Conservation (phyloP, 2,329 filamentous ascomycete genomes). For the Macrophomina phaseolina region DNA sequence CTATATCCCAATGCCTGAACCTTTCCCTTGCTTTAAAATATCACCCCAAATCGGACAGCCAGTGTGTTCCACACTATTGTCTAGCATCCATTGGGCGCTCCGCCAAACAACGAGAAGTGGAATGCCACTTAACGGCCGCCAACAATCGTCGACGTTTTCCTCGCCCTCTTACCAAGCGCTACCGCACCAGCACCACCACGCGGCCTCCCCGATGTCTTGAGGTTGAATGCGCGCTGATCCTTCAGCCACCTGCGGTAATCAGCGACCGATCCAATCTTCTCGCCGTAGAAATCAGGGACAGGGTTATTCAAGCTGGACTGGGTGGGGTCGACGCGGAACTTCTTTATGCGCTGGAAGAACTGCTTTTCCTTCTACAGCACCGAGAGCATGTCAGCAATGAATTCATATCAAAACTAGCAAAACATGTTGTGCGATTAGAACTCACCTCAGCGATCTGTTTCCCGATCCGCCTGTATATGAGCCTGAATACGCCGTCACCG, state of each 20-base stretch:
- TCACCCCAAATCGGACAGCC: background rate
- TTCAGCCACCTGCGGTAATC: slow-evolving; percentile 96
- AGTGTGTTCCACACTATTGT: background rate
- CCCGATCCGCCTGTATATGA: slow-evolving; percentile 73
- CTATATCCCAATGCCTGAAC: background rate
- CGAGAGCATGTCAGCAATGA: background rate
- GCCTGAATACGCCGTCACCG: slow-evolving; percentile 67
- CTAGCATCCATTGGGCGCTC: background rate
- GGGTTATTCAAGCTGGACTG: slow-evolving; percentile 90
- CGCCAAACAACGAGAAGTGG: background rate
- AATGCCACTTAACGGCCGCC: background rate
- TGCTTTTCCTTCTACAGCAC: slow-evolving; percentile 79
- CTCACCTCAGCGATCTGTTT: slow-evolving; percentile 72
- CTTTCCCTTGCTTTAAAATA: background rate
- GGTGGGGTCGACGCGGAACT: slow-evolving; percentile 87
- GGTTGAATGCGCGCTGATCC: slow-evolving; percentile 93
- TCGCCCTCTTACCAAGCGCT: slow-evolving; percentile 14
- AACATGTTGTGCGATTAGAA: slow-evolving; percentile 29
- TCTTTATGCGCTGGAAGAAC: slow-evolving; percentile 91
- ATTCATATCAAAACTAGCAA: no score
- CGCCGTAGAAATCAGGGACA: slow-evolving; percentile 96
- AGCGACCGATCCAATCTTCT: slow-evolving; percentile 93
- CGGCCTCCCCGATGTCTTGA: slow-evolving; percentile 63
- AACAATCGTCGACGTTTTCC: slow-evolving; percentile 3
- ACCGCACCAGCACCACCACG: slow-evolving; percentile 62